Percentiles rank a stretch among this genome's conserved stretches.
Evolutionary conservation across 1,139 yeast genomes (phyloP).

Genomic region (Hyphopichia khmerensis): DNA sequence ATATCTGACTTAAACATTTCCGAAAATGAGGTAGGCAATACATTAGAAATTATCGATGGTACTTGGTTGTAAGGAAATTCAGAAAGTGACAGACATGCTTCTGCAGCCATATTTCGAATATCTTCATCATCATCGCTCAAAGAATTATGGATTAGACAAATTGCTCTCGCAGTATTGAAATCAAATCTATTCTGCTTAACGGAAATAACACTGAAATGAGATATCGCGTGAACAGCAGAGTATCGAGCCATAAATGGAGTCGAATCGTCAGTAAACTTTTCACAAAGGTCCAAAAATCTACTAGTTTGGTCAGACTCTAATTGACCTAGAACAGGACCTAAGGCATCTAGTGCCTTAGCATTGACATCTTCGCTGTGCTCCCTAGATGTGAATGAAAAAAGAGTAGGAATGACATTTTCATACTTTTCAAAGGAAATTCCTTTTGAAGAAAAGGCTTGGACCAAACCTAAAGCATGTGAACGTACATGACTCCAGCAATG

Average conservation of each 20-base stretch:
- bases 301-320: neutral
- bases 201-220: constrained; percentile 16
- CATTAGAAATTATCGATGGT: neutral
- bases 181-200: constrained; percentile 5
- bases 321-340: constrained; percentile 43
- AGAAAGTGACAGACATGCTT: constrained; percentile 24
- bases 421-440: neutral
- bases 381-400: neutral
- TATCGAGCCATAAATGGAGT: constrained; percentile 46
- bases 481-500: constrained; percentile 28
- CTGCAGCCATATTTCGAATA: constrained; percentile 40
- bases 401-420: neutral
- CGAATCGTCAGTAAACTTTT: constrained; percentile 36
- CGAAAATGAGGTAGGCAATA: neutral
- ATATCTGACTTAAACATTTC: neutral
- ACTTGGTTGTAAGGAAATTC: constrained; percentile 9
- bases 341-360: constrained; percentile 46
- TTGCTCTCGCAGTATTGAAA: constrained; percentile 8
- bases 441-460: neutral
- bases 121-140: constrained; percentile 63
- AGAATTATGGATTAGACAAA: constrained; percentile 32
- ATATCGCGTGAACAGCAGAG: constrained; percentile 47
- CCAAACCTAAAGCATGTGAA: constrained; percentile 1
- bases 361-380: constrained; percentile 41
- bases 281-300: constrained; percentile 30